These are phyloP conservation scores for Suillus fuscotomentosus DNA, from an alignment of 768 basidiomycete genomes.

Conservation along the genomic window DNA sequence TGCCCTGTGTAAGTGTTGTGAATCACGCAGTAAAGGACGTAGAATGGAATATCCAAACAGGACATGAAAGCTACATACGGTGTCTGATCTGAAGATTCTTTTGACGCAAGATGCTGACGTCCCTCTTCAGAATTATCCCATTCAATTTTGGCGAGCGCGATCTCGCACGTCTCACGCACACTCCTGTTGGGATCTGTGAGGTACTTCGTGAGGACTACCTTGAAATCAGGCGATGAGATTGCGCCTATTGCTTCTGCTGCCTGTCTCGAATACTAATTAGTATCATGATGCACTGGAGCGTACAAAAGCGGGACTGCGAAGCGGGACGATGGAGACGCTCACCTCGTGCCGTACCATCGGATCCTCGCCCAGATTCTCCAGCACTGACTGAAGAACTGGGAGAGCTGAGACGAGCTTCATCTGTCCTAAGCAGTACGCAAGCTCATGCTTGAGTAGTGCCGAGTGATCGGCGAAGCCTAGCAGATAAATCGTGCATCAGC, in stretches of 20 bases:
- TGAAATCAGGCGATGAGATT: constrained; percentile 65
- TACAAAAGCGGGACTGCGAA: background rate
- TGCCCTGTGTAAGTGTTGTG: constrained; percentile 36
- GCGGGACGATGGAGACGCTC: constrained; percentile 17
- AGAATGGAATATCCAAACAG: background rate
- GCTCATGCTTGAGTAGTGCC: constrained; percentile 91
- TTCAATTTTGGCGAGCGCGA: constrained; percentile 92
- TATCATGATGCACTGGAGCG: background rate
- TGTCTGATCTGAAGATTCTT: constrained; percentile 29
- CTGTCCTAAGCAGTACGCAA: constrained; percentile 97
- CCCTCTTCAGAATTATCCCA: constrained; percentile 87
- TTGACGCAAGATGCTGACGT: constrained; percentile 38
- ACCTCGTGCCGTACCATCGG: constrained; percentile 99
- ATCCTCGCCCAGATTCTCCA: constrained; percentile 70
- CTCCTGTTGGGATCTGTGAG: constrained; percentile 67
- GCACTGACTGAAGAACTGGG: constrained; percentile 73
- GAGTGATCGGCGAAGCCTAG: constrained; percentile 85
- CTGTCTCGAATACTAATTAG: constrained; percentile 37
- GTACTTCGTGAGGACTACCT: constrained; percentile 72
- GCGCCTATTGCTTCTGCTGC: constrained; percentile 99
- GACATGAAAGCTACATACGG: constrained; percentile 33
- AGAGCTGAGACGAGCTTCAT: constrained; percentile 74
- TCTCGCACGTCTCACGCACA: constrained; percentile 95
- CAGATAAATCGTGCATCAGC: background rate
- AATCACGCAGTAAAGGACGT: background rate